Conservation (phyloP, 2,329 filamentous ascomycete genomes). For the Trichoderma sp. region DNA sequence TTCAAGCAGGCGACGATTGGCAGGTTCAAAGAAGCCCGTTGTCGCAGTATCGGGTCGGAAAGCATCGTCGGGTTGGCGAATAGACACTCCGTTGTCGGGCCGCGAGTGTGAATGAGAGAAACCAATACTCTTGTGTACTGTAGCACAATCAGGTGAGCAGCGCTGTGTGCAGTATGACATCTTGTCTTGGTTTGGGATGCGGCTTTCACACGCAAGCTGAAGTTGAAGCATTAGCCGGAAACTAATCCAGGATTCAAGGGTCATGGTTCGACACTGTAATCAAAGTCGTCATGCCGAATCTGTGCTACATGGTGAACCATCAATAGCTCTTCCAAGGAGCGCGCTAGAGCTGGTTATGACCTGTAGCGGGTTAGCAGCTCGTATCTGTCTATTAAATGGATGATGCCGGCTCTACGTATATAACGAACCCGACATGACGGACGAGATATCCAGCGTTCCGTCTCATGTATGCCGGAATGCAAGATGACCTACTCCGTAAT, state of each 20-base stretch:
- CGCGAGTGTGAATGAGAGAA: background rate
- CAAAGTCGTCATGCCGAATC: background rate
- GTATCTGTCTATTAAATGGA: background rate
- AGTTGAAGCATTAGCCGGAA: background rate
- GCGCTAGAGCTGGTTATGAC: background rate
- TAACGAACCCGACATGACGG: background rate
- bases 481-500: background rate
- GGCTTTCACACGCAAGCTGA: background rate
- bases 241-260: background rate
- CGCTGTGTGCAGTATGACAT: background rate
- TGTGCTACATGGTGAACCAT: background rate
- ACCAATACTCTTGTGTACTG: background rate
- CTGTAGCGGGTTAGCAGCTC: background rate
- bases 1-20: background rate
- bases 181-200: background rate
- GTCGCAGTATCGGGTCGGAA: background rate
- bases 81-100: background rate
- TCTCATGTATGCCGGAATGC: background rate
- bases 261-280: background rate
- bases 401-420: background rate
- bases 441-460: background rate
- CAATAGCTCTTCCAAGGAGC: background rate
- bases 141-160: slow-evolving; percentile 6
- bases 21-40: background rate
- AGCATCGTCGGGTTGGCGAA: background rate